Evolutionary conservation across 2,329 filamentous ascomycete genomes (phyloP).

Genomic region (Pestalotiopsis sp.): DNA sequence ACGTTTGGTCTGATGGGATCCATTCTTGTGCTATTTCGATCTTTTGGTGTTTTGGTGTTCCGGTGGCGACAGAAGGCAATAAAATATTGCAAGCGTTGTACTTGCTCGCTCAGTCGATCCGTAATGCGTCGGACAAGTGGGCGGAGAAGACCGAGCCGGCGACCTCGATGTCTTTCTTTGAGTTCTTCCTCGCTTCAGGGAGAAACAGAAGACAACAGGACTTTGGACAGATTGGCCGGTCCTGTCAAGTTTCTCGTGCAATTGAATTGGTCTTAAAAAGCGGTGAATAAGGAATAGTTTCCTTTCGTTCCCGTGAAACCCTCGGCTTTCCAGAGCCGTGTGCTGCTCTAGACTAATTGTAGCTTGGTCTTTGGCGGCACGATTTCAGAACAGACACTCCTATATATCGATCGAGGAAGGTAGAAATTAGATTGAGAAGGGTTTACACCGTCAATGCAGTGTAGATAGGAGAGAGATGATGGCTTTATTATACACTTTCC

Average conservation of each 20-base stretch:
- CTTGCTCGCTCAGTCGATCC: neutral
- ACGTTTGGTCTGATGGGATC: slow-evolving; percentile 11
- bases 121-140: neutral
- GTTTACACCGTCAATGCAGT: too few relatives aligned
- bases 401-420: too few relatives aligned
- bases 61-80: neutral
- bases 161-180: neutral
- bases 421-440: neutral
- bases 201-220: neutral
- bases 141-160: neutral
- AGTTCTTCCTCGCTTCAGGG: neutral
- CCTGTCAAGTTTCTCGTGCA: neutral
- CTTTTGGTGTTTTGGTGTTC: neutral
- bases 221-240: neutral
- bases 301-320: neutral
- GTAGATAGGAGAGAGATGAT: too few relatives aligned
- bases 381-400: neutral
- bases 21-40: neutral
- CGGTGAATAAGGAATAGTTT: neutral
- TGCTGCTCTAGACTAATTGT: neutral
- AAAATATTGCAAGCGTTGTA: neutral
- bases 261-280: neutral
- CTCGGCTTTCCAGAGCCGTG: neutral
- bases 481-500: neutral
- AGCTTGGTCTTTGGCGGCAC: neutral